These are phyloP conservation scores for Aspergillus kassunensis DNA, from an alignment of 495 filamentous ascomycete species.

Conservation along the genomic window DNA sequence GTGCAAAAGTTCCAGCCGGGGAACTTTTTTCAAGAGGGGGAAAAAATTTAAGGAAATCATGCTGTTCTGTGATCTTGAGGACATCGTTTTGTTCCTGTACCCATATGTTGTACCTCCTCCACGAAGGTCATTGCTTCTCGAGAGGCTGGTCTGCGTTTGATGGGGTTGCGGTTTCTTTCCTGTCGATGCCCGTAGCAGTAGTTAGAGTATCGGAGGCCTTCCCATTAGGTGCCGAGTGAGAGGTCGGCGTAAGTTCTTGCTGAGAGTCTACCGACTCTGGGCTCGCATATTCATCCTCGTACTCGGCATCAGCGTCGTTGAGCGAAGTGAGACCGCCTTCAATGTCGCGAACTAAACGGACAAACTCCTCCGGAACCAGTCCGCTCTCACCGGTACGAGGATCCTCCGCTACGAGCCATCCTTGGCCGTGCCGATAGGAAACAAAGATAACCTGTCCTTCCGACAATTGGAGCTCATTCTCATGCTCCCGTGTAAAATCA, in stretches of 20 bases:
- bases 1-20: constrained; percentile 18
- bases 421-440: constrained; percentile 90
- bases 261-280: constrained; percentile 33
- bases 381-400: constrained; percentile 87
- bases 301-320: constrained; percentile 31
- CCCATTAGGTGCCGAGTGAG: constrained; percentile 14
- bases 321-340: constrained; percentile 59
- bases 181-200: background rate
- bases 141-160: background rate
- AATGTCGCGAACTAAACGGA: constrained; percentile 87
- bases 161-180: background rate
- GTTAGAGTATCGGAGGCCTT: background rate
- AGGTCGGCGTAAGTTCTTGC: constrained; percentile 28
- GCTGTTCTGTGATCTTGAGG: constrained; percentile 1
- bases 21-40: constrained; percentile 7
- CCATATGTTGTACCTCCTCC: too few relatives aligned
- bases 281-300: constrained; percentile 23
- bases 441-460: constrained; percentile 98
- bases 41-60: constrained; percentile 7
- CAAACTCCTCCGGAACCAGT: constrained; percentile 94
- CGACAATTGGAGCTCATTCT: constrained; percentile 87
- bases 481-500: constrained; percentile 91
- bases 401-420: constrained; percentile 95
- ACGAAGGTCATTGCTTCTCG: constrained; percentile 2
- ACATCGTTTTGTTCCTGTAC: too few relatives aligned